Conservation (phyloP, 805 yeast genomes). For the Saccharomyces kudriavzevii region DNA sequence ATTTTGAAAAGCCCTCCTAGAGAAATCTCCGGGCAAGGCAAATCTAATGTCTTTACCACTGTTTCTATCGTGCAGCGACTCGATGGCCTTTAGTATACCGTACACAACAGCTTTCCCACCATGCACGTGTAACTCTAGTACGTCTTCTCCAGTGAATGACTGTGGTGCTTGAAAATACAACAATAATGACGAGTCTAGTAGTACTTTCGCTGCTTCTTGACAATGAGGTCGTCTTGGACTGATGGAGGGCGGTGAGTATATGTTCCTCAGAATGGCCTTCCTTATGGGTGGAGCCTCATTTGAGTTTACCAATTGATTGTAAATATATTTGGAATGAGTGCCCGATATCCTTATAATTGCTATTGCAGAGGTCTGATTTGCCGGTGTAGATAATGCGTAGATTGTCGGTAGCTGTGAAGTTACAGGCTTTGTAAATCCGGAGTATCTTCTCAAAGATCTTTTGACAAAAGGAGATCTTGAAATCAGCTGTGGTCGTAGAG, state of each 20-base stretch:
- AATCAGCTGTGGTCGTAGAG: neutral
- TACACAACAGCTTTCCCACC: slow-evolving; percentile 84
- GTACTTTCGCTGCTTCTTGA: slow-evolving; percentile 8
- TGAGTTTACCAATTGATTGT: slow-evolving; percentile 38
- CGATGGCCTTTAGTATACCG: slow-evolving; percentile 59
- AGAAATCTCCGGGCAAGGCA: slow-evolving; percentile 92
- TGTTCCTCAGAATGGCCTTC: slow-evolving; percentile 47
- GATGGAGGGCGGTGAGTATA: slow-evolving; percentile 37
- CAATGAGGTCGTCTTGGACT: neutral
- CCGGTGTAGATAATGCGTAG: slow-evolving; percentile 82
- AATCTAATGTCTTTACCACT: slow-evolving; percentile 45
- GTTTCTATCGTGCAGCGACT: slow-evolving; percentile 40
- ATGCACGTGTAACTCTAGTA: slow-evolving; percentile 82
- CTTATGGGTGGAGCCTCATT: slow-evolving; percentile 35
- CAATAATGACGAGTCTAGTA: slow-evolving; percentile 73
- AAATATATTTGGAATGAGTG: slow-evolving; percentile 42
- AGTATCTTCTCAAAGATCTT: neutral
- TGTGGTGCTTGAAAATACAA: slow-evolving; percentile 63
- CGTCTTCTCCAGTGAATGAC: slow-evolving; percentile 89
- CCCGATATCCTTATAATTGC: slow-evolving; percentile 84
- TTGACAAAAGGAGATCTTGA: neutral
- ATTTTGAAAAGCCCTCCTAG: slow-evolving; percentile 77
- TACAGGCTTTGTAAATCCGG: neutral
- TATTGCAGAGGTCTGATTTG: slow-evolving; percentile 67
- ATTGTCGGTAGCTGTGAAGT: slow-evolving; percentile 51